These are phyloP conservation scores for Syzygium aqueum DNA, from an alignment of 345 rosid genomes.

Conservation along the genomic window DNA sequence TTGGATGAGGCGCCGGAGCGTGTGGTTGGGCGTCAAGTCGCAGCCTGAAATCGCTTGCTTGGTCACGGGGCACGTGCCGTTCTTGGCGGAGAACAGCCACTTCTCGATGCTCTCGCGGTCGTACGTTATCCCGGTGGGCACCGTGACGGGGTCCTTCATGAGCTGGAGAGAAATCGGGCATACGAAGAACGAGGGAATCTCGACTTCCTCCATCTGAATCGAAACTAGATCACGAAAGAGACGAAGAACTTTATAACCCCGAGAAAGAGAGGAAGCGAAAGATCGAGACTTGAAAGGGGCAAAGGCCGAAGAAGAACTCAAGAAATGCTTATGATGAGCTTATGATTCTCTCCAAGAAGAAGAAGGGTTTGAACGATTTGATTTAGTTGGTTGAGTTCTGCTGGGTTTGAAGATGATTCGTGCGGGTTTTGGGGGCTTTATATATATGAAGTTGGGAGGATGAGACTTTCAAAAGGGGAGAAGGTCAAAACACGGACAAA, in stretches of 20 bases:
- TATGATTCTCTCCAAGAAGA: not conserved
- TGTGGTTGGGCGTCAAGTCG: slow-evolving; percentile 70
- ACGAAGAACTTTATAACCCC: not conserved
- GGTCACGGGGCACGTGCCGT: slow-evolving; percentile 29
- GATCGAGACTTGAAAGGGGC: not conserved
- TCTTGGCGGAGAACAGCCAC: slow-evolving; percentile 6
- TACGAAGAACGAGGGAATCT: slow-evolving; percentile 10
- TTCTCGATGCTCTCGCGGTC: slow-evolving; percentile 16
- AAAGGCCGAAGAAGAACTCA: not conserved
- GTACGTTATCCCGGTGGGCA: slow-evolving; percentile 15
- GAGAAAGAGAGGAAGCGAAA: not conserved
- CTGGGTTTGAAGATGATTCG: not conserved
- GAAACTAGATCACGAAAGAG: not conserved
- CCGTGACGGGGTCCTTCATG: slow-evolving; percentile 15
- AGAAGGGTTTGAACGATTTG: not conserved
- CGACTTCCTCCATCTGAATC: slow-evolving; percentile 2
- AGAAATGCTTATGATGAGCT: not conserved
- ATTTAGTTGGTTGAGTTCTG: not conserved
- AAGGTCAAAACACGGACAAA: not conserved
- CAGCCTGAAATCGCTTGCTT: slow-evolving; percentile 42
- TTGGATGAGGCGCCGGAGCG: slow-evolving; percentile 76
- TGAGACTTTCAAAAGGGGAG: not conserved
- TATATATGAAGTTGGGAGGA: not conserved
- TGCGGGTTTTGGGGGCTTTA: not conserved
- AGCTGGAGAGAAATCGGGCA: slow-evolving; percentile 15